Conservation (phyloP, 441 rosid species). For the Gossypium gossypioides region DNA sequence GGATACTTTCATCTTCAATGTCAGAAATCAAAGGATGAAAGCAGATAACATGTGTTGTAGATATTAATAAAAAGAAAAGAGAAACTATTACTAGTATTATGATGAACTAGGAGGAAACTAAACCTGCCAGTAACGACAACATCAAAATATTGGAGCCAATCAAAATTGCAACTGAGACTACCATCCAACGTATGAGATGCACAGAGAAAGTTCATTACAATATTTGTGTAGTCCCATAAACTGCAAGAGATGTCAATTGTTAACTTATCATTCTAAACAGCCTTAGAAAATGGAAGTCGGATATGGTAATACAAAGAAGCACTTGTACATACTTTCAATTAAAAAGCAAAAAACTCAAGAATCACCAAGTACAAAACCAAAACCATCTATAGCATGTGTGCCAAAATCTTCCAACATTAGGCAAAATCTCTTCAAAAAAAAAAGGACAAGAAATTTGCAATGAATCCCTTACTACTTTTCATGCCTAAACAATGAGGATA, state of each 20-base stretch:
- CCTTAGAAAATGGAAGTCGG: neutral
- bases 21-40: constrained; percentile 14
- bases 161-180: constrained; percentile 41
- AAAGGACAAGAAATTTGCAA: neutral
- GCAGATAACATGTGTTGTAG: neutral
- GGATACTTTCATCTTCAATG: neutral
- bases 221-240: constrained; percentile 94
- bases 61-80: neutral
- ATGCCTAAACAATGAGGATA: neutral
- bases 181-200: constrained; percentile 36
- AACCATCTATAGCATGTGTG: neutral
- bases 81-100: neutral
- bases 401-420: neutral
- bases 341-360: neutral
- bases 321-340: neutral
- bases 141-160: constrained; percentile 90
- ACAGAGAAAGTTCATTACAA: constrained; percentile 96
- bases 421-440: neutral
- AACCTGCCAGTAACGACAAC: constrained; percentile 96
- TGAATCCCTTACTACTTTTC: neutral
- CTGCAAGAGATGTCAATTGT: constrained; percentile 38
- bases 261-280: neutral
- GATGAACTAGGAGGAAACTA: constrained; percentile 2
- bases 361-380: neutral
- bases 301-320: neutral